Percentiles rank a stretch among this genome's conserved stretches.
Evolutionary conservation across 2,329 filamentous ascomycete species (phyloP).

Genomic region (Helotiales sp.): DNA sequence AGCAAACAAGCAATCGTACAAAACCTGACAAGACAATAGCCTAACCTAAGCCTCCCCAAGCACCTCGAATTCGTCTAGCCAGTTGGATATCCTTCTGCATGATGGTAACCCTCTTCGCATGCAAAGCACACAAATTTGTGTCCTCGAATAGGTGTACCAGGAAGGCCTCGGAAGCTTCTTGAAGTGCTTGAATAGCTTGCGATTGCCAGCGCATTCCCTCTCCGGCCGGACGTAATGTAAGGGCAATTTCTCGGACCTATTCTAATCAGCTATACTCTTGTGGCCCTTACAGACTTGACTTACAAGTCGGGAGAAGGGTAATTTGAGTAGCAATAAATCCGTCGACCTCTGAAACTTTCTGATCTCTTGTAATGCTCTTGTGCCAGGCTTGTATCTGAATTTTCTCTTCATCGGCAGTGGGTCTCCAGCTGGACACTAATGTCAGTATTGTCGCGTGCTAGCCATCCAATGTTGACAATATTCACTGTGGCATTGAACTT

Average conservation of each 20-base stretch:
- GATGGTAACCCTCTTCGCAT: constrained; percentile 94
- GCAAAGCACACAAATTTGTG: constrained; percentile 93
- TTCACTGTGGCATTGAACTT: not conserved
- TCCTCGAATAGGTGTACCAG: constrained; percentile 96
- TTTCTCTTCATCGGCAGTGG: constrained; percentile 63
- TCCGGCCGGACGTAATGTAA: constrained; percentile 60
- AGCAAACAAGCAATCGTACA: not conserved
- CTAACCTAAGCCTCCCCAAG: constrained; percentile 69
- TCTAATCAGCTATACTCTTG: constrained; percentile 1
- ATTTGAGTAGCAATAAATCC: constrained; percentile 79
- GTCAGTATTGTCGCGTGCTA: not conserved
- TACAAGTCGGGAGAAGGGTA: constrained; percentile 78
- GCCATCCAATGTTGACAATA: not conserved
- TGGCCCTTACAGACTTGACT: constrained; percentile 24
- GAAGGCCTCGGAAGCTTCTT: constrained; percentile 96
- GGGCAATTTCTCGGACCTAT: constrained; percentile 70
- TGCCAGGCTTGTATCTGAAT: constrained; percentile 74
- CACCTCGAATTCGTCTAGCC: constrained; percentile 75
- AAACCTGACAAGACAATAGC: not conserved
- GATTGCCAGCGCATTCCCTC: constrained; percentile 91
- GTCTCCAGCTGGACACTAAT: constrained; percentile 60
- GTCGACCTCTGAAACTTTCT: constrained; percentile 86
- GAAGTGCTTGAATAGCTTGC: constrained; percentile 87
- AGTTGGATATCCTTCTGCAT: constrained; percentile 99
- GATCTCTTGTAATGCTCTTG: constrained; percentile 87